Conservation (phyloP, 129 eudicot species). For the Tagetes erecta region DNA sequence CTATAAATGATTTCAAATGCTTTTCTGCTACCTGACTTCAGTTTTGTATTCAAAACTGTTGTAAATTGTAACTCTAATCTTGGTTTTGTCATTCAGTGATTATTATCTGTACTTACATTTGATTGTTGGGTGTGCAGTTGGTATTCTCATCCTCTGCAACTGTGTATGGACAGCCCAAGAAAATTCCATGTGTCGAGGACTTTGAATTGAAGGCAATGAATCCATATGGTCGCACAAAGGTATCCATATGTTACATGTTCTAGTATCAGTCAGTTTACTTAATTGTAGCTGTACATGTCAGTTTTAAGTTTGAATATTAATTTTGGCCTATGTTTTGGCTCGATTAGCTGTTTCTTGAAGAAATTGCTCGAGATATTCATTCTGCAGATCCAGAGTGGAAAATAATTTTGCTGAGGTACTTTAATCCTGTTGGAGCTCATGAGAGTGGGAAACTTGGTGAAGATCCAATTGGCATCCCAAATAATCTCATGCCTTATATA, state of each 20-base stretch:
- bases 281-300: conserved; percentile 3
- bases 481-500: conserved; percentile 96
- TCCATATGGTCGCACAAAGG: conserved; percentile 99
- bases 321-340: conserved; percentile 5
- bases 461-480: conserved; percentile 97
- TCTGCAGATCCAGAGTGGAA: conserved; percentile 80
- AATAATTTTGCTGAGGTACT: conserved; percentile 76
- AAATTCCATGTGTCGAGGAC: conserved; percentile 87
- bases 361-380: conserved; percentile 82
- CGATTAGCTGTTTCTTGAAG: conserved; percentile 79
- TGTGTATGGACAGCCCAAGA: conserved; percentile 95
- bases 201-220: conserved; percentile 81
- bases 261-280: background rate
- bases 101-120: background rate
- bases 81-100: background rate
- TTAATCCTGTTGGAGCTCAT: conserved; percentile 98
- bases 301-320: background rate
- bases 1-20: background rate
- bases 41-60: background rate
- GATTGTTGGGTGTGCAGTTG: conserved; percentile 51
- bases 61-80: conserved; percentile 1
- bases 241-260: conserved; percentile 9
- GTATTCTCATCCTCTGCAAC: conserved; percentile 98
- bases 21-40: background rate
- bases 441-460: conserved; percentile 93